Conservation (phyloP, 73 alveolate species). For the Blepharisma stoltei region DNA sequence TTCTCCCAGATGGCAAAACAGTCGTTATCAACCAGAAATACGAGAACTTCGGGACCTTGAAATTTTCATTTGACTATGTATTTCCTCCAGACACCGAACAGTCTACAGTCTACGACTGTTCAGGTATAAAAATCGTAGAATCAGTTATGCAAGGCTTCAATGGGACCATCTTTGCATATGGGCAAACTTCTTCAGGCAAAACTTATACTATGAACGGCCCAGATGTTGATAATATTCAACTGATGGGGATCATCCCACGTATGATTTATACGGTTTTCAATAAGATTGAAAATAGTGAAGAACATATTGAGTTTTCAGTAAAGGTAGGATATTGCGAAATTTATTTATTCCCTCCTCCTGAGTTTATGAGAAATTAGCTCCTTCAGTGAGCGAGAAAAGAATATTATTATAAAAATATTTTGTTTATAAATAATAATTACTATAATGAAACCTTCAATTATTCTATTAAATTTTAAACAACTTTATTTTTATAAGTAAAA, state of each 20-base stretch:
- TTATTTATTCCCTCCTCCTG: too few species aligned
- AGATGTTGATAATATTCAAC: too few species aligned
- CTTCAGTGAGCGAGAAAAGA: slow-evolving; percentile 67
- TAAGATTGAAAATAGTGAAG: slow-evolving; percentile 51
- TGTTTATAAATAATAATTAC: too few species aligned
- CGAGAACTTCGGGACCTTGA: too few species aligned
- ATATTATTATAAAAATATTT: slow-evolving; percentile 60
- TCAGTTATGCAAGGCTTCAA: slow-evolving; percentile 89
- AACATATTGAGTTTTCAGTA: slow-evolving; percentile 34
- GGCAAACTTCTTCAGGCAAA: slow-evolving; percentile 96
- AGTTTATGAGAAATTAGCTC: too few species aligned
- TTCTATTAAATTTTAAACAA: too few species aligned
- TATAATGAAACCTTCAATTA: too few species aligned
- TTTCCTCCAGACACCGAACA: slow-evolving; percentile 69
- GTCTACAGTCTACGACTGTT: slow-evolving; percentile 72
- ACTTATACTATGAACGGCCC: slow-evolving; percentile 87
- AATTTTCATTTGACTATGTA: slow-evolving; percentile 75
- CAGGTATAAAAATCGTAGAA: slow-evolving; percentile 84
- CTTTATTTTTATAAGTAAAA: too few species aligned
- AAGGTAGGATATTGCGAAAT: slow-evolving; percentile 78
- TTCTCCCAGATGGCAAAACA: too few species aligned
- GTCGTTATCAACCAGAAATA: too few species aligned
- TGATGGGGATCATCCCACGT: slow-evolving; percentile 31
- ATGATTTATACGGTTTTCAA: slow-evolving; percentile 14
- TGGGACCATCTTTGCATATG: slow-evolving; percentile 95